Base-by-base conservation (phyloP, 2,329 filamentous ascomycete genomes). In the Macrophomina pseudophaseolina region DNA sequence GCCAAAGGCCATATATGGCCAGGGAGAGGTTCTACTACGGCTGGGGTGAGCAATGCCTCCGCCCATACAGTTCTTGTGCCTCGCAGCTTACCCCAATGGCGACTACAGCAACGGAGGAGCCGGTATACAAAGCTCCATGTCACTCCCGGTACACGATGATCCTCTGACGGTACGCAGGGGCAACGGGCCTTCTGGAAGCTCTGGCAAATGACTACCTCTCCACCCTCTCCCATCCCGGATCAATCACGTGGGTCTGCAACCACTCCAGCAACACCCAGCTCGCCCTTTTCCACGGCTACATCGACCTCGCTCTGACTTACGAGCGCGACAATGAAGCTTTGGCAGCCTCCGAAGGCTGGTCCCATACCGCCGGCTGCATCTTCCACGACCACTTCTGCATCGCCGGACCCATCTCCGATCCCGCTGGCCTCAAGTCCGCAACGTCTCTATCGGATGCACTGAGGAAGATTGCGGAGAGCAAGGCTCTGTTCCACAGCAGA, bases 331-430 rank as follows among this genome's bases (percentile, higher is more conserved):
- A n/a, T 12, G 53, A 40, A 9, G 14, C 35, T 5, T 8, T 58
- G 4, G 53, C 53, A 11, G 53, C 38, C 3, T 9, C 33, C 4
- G 53, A 58, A 11, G 33, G 53, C 53, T 58, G 53, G 53, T 18
- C 53, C 3, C 33, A 40, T 33, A 58, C 33, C 33, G 32, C 33
- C 33, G 53, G 53, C 11, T 40, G 32, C 33, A 6, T 58, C 53
- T 58, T 58, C 53, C 53, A 58, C 53, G 53, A 58, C 53, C 53
- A 58, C 23, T 58, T 58, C 33, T 18, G 16, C 33, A 30, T 58
- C n/a, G 33, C 33, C 16, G 53, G 53, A 1, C 53, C 53, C n/a
- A 12, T 11, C 33, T 9, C 33, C 7, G 53, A 58, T n/a, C 53
- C 53, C 2, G 53, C 53, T 0, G n/a, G 18, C 16, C 12, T 58